Percentiles rank a stretch among this genome's conserved stretches.
phyloP scores from a whole-genome alignment of 345 rosid species.

The Linum lewisii region DNA sequence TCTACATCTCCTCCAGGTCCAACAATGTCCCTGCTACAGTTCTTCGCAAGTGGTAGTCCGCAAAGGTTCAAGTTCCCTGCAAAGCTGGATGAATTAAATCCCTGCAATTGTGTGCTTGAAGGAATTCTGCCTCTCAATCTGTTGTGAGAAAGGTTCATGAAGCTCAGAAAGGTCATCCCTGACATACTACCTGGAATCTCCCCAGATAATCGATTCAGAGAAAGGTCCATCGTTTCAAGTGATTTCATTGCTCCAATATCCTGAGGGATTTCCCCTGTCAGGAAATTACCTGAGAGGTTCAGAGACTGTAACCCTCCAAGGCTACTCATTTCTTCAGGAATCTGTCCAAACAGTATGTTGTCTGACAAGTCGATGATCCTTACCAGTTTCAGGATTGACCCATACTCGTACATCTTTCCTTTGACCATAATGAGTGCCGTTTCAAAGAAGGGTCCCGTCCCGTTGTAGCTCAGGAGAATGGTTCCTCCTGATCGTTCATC shows the following conservation, averaged over 20 bases:
- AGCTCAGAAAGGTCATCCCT: background rate
- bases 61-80: background rate
- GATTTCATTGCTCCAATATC: background rate
- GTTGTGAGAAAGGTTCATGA: background rate
- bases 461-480: background rate
- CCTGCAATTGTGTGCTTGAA: constrained; percentile 2
- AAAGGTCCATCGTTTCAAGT: constrained; percentile 1
- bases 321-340: background rate
- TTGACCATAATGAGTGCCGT: background rate
- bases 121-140: constrained; percentile 3
- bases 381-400: background rate
- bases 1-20: background rate
- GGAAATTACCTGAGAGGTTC: background rate
- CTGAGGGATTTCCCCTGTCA: background rate
- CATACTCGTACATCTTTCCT: background rate
- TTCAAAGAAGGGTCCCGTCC: background rate
- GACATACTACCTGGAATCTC: constrained; percentile 4
- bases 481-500: background rate
- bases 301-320: background rate
- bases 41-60: constrained; percentile 4
- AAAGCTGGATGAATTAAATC: constrained; percentile 1
- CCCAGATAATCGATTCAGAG: background rate
- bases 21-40: background rate
- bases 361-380: background rate
- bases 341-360: background rate